Evolutionary conservation across 139 green algal genomes (phyloP), one percentile per base, ranked within the genome.

Genomic region (Chlamydomonas incerta): DNA sequence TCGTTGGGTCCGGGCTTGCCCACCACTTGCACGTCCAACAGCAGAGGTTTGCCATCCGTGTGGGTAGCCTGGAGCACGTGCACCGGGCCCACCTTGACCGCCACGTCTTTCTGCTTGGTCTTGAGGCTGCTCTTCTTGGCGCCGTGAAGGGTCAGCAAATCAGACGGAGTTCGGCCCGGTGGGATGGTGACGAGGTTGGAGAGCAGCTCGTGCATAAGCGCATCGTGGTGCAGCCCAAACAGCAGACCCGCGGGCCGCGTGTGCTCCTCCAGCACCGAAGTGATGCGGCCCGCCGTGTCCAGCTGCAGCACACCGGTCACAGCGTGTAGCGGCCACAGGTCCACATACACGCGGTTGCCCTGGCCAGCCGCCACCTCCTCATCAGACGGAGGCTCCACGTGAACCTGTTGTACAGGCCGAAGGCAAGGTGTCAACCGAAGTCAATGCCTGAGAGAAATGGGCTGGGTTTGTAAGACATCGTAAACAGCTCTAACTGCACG

Each of bases 101-200:
- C 29, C 10, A 33, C 34, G 26, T 85, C 79, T 31, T 75, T 85
- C 23, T 73, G 63, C 4, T 37, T 75, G 18, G 66, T 52, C 63
- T 85, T 85, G 79, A 85, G 79, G 47, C 33, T 85, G 79, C 79
- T 85, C 79, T 85, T 85, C 66, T 85, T 85, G 47, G 46, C 50
- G 47, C 63, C 50, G 47, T 66, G 31, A 66, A 66, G 50, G 10
- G 66, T 66, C 47, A 85, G 47, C 47, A 85, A 50, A 50, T 67
- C 66, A 23, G 6, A 23, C 9, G 4, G 0, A 3, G 18, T 37
- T n/a, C 79, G 79, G 4, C 79, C 79, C 6, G n/a, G 47, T 5
- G 79, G 79, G 47, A 85, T 31, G 21, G 24, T 21, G 21, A 85
- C 66, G 28, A 85, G n/a, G 8, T 21, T 31, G 5, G 10, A 4